Base-by-base conservation (phyloP, 2,329 filamentous ascomycete species). In the Colletotrichum shisoi region DNA sequence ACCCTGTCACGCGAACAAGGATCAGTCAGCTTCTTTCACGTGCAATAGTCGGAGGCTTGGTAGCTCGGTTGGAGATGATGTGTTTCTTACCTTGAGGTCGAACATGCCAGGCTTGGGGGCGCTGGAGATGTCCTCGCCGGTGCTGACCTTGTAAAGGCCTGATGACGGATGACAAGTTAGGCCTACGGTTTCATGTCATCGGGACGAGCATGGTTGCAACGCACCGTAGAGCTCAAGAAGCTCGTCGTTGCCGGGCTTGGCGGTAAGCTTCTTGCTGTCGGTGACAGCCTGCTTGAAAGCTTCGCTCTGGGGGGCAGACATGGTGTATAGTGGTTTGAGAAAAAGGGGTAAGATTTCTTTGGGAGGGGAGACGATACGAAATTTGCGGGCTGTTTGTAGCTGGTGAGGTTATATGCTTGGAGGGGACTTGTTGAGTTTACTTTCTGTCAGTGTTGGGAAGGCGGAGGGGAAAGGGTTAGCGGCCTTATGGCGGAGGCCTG, bases 231-330 rank as follows among this genome's bases (percentile, higher is more conserved):
- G 80, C 74, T 87, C 79, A 73, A 93, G 86, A 54, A 91, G 82
- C 71, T 91, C 86, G 21, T 87, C 83, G 79, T 87, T 85, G 75
- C 71, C 76, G 60, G 89, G 89, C 84, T 89, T 89, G 71, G 81
- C 77, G 72, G 85, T 86, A 71, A 91, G 83, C 84, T 90, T 89
- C 80, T 87, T 87, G 79, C 85, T 87, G 79, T 91, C 88, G 71
- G 75, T 76, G 73, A 84, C 81, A 69, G 88, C 88, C 77, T 80
- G 82, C 71, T 85, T 73, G 81, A 88, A 89, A 66, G 79, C 82
- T 61, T 77, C 75, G 72, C 74, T 80, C 72, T 78, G 78, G 60
- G 76, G 63, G 71, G 74, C 66, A 74, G 78, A 76, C 81, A 84
- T 84, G 71, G 65, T 79, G 63, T 39, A 68, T 61, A 19, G 49